Evolutionary conservation across 768 basidiomycete species (phyloP).

Genomic region (Leccinum barrowsii): DNA sequence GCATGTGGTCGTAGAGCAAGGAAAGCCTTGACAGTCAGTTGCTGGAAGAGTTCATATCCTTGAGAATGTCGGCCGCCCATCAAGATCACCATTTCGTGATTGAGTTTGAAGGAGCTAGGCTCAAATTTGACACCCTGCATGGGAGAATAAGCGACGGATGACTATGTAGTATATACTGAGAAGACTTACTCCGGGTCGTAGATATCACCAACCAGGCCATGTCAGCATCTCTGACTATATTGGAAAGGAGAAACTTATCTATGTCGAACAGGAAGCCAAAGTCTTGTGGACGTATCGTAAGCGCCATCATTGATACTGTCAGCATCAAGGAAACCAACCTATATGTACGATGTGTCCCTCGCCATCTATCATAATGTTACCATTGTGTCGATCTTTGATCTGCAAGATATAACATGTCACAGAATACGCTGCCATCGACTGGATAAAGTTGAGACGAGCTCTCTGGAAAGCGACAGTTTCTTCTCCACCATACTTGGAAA

Average conservation of each 20-base stretch:
- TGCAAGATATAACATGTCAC: conserved; percentile 97
- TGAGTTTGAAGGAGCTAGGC: conserved; percentile 96
- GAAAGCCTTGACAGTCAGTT: conserved; percentile 94
- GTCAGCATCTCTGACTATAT: conserved; percentile 22
- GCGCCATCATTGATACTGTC: neutral
- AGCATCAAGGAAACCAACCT: conserved; percentile 48
- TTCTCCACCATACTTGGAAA: conserved; percentile 87
- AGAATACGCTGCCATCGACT: conserved; percentile 99
- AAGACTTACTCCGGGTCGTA: conserved; percentile 59
- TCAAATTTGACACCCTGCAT: conserved; percentile 96
- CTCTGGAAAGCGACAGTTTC: conserved; percentile 88
- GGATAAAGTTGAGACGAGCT: conserved; percentile 93
- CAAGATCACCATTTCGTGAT: conserved; percentile 95
- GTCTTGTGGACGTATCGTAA: conserved; percentile 45
- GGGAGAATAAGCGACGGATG: conserved; percentile 8
- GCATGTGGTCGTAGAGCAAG: conserved; percentile 93
- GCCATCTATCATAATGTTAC: conserved; percentile 99
- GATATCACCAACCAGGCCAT: conserved; percentile 19
- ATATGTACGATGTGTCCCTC: conserved; percentile 97
- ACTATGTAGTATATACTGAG: neutral
- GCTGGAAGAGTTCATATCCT: conserved; percentile 92
- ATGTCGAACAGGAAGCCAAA: conserved; percentile 98
- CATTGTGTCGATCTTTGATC: conserved; percentile 98
- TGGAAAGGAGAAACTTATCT: conserved; percentile 63
- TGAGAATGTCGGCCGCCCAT: conserved; percentile 96